Conservation (phyloP, 768 basidiomycete genomes). For the Podaxis sp. region DNA sequence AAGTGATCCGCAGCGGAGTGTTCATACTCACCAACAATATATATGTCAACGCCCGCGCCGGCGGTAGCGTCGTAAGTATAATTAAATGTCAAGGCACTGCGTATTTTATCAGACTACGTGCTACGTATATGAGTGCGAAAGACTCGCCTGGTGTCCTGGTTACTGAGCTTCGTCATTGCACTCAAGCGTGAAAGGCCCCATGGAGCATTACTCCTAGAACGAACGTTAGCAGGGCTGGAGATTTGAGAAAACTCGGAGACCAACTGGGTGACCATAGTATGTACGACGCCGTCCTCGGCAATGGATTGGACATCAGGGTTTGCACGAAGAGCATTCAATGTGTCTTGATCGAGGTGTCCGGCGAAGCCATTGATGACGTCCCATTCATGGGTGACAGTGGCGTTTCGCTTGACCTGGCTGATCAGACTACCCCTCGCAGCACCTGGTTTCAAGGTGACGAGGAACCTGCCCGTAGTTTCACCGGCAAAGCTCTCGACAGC, state of each 20-base stretch:
- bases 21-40: slow-evolving; percentile 29
- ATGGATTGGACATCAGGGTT: slow-evolving; percentile 25
- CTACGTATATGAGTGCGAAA: not conserved
- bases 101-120: not conserved
- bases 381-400: slow-evolving; percentile 21
- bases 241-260: not conserved
- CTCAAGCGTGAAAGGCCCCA: not conserved
- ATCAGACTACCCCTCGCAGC: slow-evolving; percentile 19
- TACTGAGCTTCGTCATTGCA: not conserved
- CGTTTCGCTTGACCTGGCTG: slow-evolving; percentile 8
- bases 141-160: not conserved
- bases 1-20: not conserved
- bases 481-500: slow-evolving; percentile 23
- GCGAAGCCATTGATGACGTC: slow-evolving; percentile 30
- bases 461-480: slow-evolving; percentile 25
- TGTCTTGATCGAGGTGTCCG: slow-evolving; percentile 24
- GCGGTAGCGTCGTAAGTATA: slow-evolving; percentile 25
- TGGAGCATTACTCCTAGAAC: slow-evolving; percentile 26
- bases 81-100: slow-evolving; percentile 19
- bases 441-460: slow-evolving; percentile 30
- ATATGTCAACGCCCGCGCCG: slow-evolving; percentile 37
- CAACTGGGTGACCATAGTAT: slow-evolving; percentile 23
- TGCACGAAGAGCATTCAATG: slow-evolving; percentile 24
- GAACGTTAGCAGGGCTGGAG: not conserved
- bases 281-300: slow-evolving; percentile 28